These are phyloP conservation scores for Cotoneaster glaucophyllus DNA, from an alignment of 306 rosid species.

Conservation along the genomic window DNA sequence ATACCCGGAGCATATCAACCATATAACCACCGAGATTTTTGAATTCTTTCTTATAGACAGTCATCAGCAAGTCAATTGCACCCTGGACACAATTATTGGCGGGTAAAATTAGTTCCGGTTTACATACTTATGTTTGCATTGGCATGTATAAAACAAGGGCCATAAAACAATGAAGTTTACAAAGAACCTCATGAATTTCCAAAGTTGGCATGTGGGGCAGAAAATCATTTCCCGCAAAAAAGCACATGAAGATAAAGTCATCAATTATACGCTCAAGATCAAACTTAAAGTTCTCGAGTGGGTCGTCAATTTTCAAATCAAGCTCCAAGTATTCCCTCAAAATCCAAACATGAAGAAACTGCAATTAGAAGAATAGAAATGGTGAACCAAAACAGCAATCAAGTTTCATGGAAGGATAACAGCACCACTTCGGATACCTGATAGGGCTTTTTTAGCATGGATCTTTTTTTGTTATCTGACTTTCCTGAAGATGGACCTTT, in stretches of 20 bases:
- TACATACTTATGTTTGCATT: background rate
- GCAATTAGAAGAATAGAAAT: background rate
- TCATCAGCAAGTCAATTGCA: slow-evolving; percentile 39
- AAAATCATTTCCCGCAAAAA: slow-evolving; percentile 60
- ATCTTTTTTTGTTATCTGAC: background rate
- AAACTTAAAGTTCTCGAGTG: slow-evolving; percentile 16
- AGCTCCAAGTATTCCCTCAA: slow-evolving; percentile 53
- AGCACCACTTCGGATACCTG: slow-evolving; percentile 20
- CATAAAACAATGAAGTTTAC: background rate
- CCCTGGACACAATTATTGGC: slow-evolving; percentile 14
- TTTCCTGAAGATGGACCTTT: background rate
- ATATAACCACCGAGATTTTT: slow-evolving; percentile 48
- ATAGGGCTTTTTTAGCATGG: slow-evolving; percentile 11
- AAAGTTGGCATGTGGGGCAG: slow-evolving; percentile 55
- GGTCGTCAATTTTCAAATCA: slow-evolving; percentile 39
- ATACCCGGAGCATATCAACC: slow-evolving; percentile 42
- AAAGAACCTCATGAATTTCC: slow-evolving; percentile 36
- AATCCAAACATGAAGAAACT: slow-evolving; percentile 54
- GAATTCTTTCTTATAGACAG: slow-evolving; percentile 41
- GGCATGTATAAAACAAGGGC: too few relatives aligned
- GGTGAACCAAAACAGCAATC: background rate
- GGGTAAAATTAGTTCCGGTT: background rate
- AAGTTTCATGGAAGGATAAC: background rate
- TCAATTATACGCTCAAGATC: slow-evolving; percentile 53
- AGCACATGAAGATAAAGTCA: slow-evolving; percentile 51